phyloP scores from a whole-genome alignment of 2,329 filamentous ascomycete genomes.

The Penicillium decumbens region DNA sequence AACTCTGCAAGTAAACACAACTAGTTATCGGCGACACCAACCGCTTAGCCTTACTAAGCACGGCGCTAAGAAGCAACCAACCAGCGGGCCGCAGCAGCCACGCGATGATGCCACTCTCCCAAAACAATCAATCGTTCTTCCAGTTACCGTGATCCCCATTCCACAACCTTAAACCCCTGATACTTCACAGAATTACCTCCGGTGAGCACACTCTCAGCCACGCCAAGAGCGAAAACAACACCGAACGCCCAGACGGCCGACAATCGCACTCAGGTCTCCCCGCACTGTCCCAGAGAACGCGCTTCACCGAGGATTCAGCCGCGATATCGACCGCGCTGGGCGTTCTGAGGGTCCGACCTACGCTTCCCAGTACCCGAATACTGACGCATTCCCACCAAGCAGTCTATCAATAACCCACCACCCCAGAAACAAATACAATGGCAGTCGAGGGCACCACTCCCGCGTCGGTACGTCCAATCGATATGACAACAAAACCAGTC shows the following conservation, averaged over 20 bases:
- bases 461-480: slow-evolving; percentile 23
- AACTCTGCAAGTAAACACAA: too few relatives aligned
- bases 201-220: not conserved
- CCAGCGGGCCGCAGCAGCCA: slow-evolving; percentile 9
- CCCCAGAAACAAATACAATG: slow-evolving; percentile 23
- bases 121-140: slow-evolving; percentile 16
- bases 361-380: not conserved
- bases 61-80: slow-evolving; percentile 11
- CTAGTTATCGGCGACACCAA: too few relatives aligned
- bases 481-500: not conserved
- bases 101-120: slow-evolving; percentile 20
- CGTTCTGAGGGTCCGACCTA: not conserved
- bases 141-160: not conserved
- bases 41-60: slow-evolving; percentile 8
- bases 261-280: slow-evolving; percentile 13
- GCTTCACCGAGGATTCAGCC: slow-evolving; percentile 10
- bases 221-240: too few relatives aligned
- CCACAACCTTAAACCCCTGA: not conserved
- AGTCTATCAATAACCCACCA: not conserved
- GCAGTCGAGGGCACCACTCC: slow-evolving; percentile 28
- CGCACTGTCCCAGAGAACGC: slow-evolving; percentile 9
- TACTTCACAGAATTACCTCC: not conserved
- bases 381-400: not conserved
- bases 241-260: not conserved
- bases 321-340: slow-evolving; percentile 14